These are phyloP conservation scores for Gentiana straminea DNA, from an alignment of 257 asterid genomes.

Conservation along the genomic window DNA sequence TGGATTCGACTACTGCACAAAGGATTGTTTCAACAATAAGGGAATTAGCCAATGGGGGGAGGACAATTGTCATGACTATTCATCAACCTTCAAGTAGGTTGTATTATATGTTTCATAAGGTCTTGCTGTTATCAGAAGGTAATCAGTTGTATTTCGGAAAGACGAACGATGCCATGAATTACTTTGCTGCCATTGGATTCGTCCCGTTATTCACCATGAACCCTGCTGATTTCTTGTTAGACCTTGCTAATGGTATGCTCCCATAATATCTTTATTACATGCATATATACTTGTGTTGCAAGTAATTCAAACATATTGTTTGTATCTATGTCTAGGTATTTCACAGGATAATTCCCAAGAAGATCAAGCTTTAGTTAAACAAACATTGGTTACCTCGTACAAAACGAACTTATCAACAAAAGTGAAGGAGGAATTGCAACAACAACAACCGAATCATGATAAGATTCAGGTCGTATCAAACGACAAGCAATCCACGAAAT, in stretches of 20 bases:
- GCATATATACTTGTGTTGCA: too few species aligned
- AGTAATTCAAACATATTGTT: neutral
- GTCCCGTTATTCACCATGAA: conserved; percentile 59
- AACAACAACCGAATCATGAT: conserved; percentile 1
- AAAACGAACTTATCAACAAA: conserved; percentile 22
- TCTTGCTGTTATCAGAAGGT: conserved; percentile 58
- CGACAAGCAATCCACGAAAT: conserved; percentile 22
- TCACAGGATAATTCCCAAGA: conserved; percentile 29
- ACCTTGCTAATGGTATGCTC: conserved; percentile 64
- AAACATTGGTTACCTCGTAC: conserved; percentile 32
- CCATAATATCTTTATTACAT: too few species aligned
- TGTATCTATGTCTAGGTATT: conserved; percentile 31
- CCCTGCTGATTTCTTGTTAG: conserved; percentile 76
- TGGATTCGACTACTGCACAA: conserved; percentile 76
- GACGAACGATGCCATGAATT: conserved; percentile 38
- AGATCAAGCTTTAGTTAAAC: conserved; percentile 39
- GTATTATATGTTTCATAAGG: conserved; percentile 69
- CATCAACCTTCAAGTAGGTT: conserved; percentile 85
- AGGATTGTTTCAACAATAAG: conserved; percentile 49
- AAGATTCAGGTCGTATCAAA: neutral
- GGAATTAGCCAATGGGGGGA: conserved; percentile 55
- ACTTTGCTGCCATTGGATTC: conserved; percentile 46
- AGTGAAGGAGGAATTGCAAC: conserved; percentile 29
- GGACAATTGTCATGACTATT: conserved; percentile 66
- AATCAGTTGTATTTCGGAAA: conserved; percentile 57